Evolutionary conservation across 208 protist genomes (phyloP), one percentile per base, ranked within the genome.

Genomic region (Naegleria fowleri): DNA sequence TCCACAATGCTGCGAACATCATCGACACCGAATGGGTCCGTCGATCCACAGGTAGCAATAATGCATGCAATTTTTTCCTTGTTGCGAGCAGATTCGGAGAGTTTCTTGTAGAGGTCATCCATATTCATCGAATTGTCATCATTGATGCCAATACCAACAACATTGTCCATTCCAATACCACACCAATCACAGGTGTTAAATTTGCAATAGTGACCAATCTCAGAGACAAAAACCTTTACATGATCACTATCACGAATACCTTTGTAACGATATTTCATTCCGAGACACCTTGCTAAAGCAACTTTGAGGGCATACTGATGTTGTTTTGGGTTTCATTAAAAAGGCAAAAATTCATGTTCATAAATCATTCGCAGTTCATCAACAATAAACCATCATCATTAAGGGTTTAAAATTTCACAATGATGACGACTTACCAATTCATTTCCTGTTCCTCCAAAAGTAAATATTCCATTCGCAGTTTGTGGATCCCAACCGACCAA

Each of bases 401-500:
- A n/a, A 13, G 6, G 3, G 6, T 22, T 19, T 22, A 4, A 19
- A 67, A 67, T 19, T n/a, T n/a, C n/a, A n/a, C n/a, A n/a, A n/a
- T n/a, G n/a, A n/a, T n/a, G n/a, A n/a, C n/a, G n/a, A n/a, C 67
- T 79, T 79, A 79, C 67, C 67, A 79, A 36, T 13, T 79, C 16
- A 79, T 79, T 79, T 79, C 67, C 67, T 36, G 67, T 79, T 79
- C 67, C 67, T 36, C 67, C 67, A 36, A 79, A 79, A 9, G 67
- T 79, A 36, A 79, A 79, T 36, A 79, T 25, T 13, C 67, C 67
- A 79, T 79, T 79, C 7, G 67, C 29, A 7, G 19, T 79, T 33
- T 79, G 5, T 11, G 67, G 25, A 79, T 79, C 67, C 67, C 67
- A 79, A 36, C 67, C 67, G 5, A 79, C n/a, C 29, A 79, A 79